phyloP scores from a whole-genome alignment of 164 flowering plant genomes.

The Houttuynia cordata region DNA sequence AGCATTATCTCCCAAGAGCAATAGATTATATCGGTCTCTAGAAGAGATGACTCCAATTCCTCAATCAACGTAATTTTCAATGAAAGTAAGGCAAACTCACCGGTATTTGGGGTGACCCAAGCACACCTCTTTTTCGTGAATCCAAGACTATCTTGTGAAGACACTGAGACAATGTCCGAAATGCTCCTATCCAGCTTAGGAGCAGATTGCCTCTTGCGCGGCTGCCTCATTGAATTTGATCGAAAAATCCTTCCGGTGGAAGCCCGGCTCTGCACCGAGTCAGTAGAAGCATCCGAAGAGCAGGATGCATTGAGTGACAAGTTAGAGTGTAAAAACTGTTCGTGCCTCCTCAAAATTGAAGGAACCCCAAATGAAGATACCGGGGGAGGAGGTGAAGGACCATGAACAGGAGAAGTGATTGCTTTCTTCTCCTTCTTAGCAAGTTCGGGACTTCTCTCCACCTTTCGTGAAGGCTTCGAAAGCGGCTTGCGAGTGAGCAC shows the following conservation, averaged over 20 bases:
- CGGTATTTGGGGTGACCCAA: slow-evolving; percentile 74
- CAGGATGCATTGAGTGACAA: slow-evolving; percentile 54
- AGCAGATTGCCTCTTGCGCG: slow-evolving; percentile 27
- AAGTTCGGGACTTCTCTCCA: slow-evolving; percentile 21
- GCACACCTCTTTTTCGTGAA: slow-evolving; percentile 50
- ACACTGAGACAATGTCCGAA: slow-evolving; percentile 8
- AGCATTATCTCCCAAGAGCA: too few relatives aligned
- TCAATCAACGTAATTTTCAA: too few relatives aligned
- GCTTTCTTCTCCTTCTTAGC: slow-evolving; percentile 19
- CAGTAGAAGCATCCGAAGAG: slow-evolving; percentile 59
- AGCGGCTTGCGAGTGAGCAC: slow-evolving; percentile 26
- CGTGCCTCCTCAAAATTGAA: slow-evolving; percentile 29
- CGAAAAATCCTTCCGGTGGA: slow-evolving; percentile 44
- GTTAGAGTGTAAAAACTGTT: slow-evolving; percentile 22
- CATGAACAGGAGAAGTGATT: slow-evolving; percentile 9
- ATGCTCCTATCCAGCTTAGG: slow-evolving; percentile 20
- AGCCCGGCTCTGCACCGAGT: slow-evolving; percentile 44
- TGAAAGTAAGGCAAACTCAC: slow-evolving; percentile 18
- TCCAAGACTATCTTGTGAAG: slow-evolving; percentile 15
- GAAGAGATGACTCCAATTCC: too few relatives aligned
- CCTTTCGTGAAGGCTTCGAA: slow-evolving; percentile 34
- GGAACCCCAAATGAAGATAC: slow-evolving; percentile 8
- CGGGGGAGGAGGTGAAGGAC: slow-evolving; percentile 17
- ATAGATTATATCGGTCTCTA: too few relatives aligned
- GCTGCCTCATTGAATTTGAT: slow-evolving; percentile 13